Evolutionary conservation across 768 basidiomycete genomes (phyloP).

Genomic region (Lactifluus piperatus): DNA sequence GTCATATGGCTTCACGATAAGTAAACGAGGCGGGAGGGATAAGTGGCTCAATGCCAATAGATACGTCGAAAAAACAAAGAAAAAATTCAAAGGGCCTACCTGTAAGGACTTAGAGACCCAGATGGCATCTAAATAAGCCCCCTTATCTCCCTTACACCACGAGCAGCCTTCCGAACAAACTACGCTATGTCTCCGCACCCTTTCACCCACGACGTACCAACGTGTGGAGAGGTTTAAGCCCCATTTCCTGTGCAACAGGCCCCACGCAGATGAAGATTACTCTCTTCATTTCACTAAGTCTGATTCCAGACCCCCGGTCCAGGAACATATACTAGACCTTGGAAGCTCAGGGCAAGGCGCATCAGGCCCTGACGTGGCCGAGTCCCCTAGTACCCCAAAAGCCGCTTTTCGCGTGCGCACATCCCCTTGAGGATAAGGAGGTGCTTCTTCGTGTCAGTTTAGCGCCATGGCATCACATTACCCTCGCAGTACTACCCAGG

Average conservation of each 20-base stretch:
- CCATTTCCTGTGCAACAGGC: neutral
- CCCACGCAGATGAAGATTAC: neutral
- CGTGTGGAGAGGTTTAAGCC: no score
- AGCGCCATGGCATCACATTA: neutral
- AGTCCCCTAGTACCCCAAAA: neutral
- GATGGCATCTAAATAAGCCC: neutral
- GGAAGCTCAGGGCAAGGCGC: neutral
- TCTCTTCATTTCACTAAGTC: neutral
- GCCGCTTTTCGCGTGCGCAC: neutral
- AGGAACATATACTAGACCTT: neutral
- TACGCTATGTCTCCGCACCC: neutral
- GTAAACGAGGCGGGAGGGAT: neutral
- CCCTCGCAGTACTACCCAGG: no score
- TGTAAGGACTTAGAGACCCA: neutral
- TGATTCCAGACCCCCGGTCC: neutral
- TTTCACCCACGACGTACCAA: neutral
- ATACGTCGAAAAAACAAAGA: neutral
- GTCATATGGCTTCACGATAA: constrained; percentile 15
- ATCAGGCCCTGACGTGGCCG: neutral
- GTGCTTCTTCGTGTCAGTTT: no score
- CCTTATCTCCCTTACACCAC: neutral
- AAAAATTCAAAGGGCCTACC: neutral
- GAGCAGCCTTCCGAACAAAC: neutral
- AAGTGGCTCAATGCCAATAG: neutral
- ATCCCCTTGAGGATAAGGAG: neutral